A percentile compares a stretch with the other conserved stretches of the same genome.
These are phyloP conservation scores for Pisolithus orientalis DNA, from an alignment of 768 basidiomycete species.

Conservation along the genomic window DNA sequence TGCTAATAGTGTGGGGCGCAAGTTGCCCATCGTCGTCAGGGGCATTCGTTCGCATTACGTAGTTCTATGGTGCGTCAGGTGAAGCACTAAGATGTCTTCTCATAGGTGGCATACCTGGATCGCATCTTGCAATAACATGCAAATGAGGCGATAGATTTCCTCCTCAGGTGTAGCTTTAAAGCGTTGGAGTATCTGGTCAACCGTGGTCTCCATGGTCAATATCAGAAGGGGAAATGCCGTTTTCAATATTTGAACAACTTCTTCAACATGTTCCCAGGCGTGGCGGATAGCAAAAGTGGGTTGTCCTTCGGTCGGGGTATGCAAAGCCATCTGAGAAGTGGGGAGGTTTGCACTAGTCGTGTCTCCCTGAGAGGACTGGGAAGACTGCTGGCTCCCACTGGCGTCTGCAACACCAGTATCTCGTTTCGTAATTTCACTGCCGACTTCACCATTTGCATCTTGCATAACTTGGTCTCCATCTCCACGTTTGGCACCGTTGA, in stretches of 20 bases:
- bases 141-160: slow-evolving; percentile 87
- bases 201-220: slow-evolving; percentile 93
- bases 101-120: slow-evolving; percentile 51
- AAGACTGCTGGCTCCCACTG: slow-evolving; percentile 21
- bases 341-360: slow-evolving; percentile 7
- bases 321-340: slow-evolving; percentile 8
- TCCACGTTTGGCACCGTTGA: slow-evolving; percentile 24
- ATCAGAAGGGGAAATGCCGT: slow-evolving; percentile 94
- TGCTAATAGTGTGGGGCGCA: slow-evolving; percentile 45
- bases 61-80: slow-evolving; percentile 41
- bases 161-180: slow-evolving; percentile 90
- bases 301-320: slow-evolving; percentile 16
- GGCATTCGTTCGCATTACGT: slow-evolving; percentile 57
- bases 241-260: slow-evolving; percentile 89
- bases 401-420: slow-evolving; percentile 14
- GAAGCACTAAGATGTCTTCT: neutral
- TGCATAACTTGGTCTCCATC: slow-evolving; percentile 27
- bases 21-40: slow-evolving; percentile 67
- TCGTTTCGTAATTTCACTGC: slow-evolving; percentile 21
- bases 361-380: slow-evolving; percentile 12
- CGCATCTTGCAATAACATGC: slow-evolving; percentile 82
- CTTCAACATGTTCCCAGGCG: slow-evolving; percentile 88
- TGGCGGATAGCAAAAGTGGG: slow-evolving; percentile 43
- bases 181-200: slow-evolving; percentile 85
- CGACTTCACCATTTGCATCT: slow-evolving; percentile 21